phyloP scores from a whole-genome alignment of 805 yeast species.

The Zygosaccharomyces kombuchaensis region DNA sequence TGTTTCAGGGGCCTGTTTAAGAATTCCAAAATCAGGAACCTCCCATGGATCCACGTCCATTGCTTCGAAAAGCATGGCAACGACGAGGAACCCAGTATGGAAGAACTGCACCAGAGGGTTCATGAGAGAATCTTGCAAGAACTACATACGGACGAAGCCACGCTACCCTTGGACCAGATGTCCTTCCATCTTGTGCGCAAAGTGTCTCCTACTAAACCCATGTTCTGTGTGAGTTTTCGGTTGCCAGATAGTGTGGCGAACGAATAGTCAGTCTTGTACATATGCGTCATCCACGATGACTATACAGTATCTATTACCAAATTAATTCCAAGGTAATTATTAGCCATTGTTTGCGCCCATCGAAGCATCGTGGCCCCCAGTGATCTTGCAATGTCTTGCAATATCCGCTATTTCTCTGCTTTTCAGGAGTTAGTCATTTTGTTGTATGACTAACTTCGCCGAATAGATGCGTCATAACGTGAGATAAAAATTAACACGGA shows the following conservation, averaged over 20 bases:
- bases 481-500: not conserved
- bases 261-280: not conserved
- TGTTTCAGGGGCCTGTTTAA: conserved; percentile 71
- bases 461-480: conserved; percentile 4
- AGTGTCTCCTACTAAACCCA: conserved; percentile 95
- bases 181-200: conserved; percentile 81
- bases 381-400: not conserved
- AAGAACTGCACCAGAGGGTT: conserved; percentile 64
- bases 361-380: not conserved
- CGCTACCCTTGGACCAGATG: conserved; percentile 45
- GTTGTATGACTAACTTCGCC: conserved; percentile 3
- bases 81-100: conserved; percentile 64
- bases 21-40: conserved; percentile 38
- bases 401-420: not conserved
- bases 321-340: not conserved
- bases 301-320: not conserved
- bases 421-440: conserved; percentile 2
- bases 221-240: conserved; percentile 82
- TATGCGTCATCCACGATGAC: not conserved
- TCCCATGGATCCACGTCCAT: conserved; percentile 81
- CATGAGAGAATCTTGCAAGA: conserved; percentile 48
- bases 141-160: conserved; percentile 42
- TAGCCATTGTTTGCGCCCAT: not conserved
- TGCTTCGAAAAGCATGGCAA: conserved; percentile 89
- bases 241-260: conserved; percentile 55